These are phyloP conservation scores for Populus trichocarpa DNA, from an alignment of 441 rosid genomes.

Conservation along the genomic window DNA sequence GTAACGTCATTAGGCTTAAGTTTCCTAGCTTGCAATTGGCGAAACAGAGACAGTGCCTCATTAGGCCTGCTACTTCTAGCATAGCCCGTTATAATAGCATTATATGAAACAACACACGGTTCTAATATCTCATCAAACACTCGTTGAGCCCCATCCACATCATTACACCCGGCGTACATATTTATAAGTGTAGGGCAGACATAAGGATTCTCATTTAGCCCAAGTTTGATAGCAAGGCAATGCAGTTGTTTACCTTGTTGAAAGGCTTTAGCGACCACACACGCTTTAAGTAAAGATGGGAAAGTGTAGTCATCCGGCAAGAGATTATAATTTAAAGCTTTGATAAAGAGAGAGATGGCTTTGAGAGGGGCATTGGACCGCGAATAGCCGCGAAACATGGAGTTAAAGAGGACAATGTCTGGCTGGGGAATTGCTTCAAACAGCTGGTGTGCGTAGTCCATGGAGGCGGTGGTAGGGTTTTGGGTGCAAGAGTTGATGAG, in stretches of 20 bases:
- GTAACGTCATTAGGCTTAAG: slow-evolving; percentile 68
- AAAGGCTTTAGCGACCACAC: slow-evolving; percentile 48
- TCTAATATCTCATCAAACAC: slow-evolving; percentile 53
- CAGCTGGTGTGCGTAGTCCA: slow-evolving; percentile 60
- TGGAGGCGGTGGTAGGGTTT: slow-evolving; percentile 35
- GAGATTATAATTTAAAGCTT: slow-evolving; percentile 34
- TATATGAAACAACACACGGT: slow-evolving; percentile 65
- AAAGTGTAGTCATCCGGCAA: slow-evolving; percentile 66
- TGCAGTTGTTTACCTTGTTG: slow-evolving; percentile 76
- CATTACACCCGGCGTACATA: slow-evolving; percentile 63
- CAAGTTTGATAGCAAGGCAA: slow-evolving; percentile 54
- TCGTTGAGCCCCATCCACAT: slow-evolving; percentile 55
- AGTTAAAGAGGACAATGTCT: slow-evolving; percentile 45
- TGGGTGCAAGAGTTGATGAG: slow-evolving; percentile 50
- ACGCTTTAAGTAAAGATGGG: slow-evolving; percentile 69
- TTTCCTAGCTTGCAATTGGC: slow-evolving; percentile 57
- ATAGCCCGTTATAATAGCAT: slow-evolving; percentile 65
- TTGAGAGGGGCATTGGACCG: slow-evolving; percentile 42
- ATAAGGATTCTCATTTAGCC: slow-evolving; percentile 41
- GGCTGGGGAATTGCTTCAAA: slow-evolving; percentile 61
- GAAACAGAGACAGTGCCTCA: slow-evolving; percentile 67
- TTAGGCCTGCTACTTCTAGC: slow-evolving; percentile 63
- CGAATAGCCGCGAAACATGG: slow-evolving; percentile 70
- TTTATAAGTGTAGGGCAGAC: slow-evolving; percentile 64
- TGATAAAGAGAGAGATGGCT: slow-evolving; percentile 40